These are phyloP conservation scores for Baudoinia panamericana DNA, from an alignment of 495 filamentous ascomycete genomes.

Conservation along the genomic window DNA sequence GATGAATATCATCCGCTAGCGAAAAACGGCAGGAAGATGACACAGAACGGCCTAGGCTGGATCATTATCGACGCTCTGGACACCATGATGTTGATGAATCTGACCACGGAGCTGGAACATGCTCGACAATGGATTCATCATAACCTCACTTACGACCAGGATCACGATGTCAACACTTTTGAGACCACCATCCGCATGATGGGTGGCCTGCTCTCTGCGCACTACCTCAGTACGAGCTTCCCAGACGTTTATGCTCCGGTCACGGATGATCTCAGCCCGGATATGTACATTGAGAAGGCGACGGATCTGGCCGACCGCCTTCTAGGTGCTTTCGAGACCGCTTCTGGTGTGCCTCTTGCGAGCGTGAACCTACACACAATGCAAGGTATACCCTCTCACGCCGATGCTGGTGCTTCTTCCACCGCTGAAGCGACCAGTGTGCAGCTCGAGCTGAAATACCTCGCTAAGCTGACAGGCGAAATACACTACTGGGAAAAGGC, in stretches of 20 bases:
- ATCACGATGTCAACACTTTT: slow-evolving; percentile 94
- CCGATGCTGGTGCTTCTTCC: slow-evolving; percentile 78
- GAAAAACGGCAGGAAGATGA: slow-evolving; percentile 72
- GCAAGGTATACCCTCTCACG: slow-evolving; percentile 62
- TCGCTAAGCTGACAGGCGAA: slow-evolving; percentile 89
- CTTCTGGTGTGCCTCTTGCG: slow-evolving; percentile 75
- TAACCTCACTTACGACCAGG: slow-evolving; percentile 68
- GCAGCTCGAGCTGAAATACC: slow-evolving; percentile 95
- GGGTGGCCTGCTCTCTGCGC: slow-evolving; percentile 83
- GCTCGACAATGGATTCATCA: slow-evolving; percentile 86
- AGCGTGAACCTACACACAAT: slow-evolving; percentile 75
- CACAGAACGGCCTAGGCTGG: slow-evolving; percentile 77
- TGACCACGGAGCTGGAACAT: slow-evolving; percentile 71
- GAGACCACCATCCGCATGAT: slow-evolving; percentile 98
- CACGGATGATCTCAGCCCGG: slow-evolving; percentile 48
- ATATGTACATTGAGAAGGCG: slow-evolving; percentile 92
- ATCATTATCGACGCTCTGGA: slow-evolving; percentile 95
- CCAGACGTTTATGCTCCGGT: slow-evolving; percentile 25
- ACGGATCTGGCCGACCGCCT: slow-evolving; percentile 82
- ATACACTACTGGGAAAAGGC: slow-evolving; percentile 77
- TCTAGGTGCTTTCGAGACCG: slow-evolving; percentile 73
- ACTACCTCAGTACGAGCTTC: slow-evolving; percentile 63
- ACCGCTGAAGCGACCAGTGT: slow-evolving; percentile 85
- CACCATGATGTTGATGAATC: slow-evolving; percentile 96
- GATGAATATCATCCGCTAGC: slow-evolving; percentile 77